Percentiles rank a stretch among this genome's conserved stretches.
Conservation (phyloP, 2,329 filamentous ascomycete genomes). For the Claviceps digitariae region DNA sequence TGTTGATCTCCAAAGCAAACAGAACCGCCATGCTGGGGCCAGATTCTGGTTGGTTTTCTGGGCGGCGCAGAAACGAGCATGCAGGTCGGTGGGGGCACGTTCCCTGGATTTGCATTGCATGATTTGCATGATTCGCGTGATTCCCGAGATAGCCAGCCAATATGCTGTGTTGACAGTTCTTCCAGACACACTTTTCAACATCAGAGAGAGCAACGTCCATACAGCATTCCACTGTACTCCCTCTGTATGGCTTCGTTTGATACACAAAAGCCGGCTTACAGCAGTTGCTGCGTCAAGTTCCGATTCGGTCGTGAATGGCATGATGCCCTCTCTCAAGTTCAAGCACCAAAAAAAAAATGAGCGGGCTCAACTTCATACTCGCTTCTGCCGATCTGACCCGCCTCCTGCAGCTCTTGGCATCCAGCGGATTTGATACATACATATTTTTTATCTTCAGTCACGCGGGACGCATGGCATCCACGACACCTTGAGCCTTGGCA, state of each 20-base stretch:
- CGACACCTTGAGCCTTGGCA: slow-evolving; percentile 1
- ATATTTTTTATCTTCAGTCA: slow-evolving; percentile 1
- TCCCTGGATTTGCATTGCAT: neutral
- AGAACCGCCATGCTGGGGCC: neutral
- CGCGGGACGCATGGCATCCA: slow-evolving; percentile 7
- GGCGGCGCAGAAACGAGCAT: neutral
- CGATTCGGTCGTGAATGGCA: slow-evolving; percentile 1
- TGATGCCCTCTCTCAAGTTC: neutral
- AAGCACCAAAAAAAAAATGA: too few relatives aligned
- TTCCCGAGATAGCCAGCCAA: neutral
- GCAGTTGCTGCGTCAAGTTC: neutral
- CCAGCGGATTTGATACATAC: neutral
- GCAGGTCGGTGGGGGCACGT: neutral
- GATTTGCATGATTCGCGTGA: too few relatives aligned
- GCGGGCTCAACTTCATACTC: neutral
- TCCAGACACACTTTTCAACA: neutral
- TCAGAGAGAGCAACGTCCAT: too few relatives aligned
- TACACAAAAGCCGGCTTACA: neutral
- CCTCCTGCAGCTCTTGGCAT: slow-evolving; percentile 2
- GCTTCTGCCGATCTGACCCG: slow-evolving; percentile 7
- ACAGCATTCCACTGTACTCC: too few relatives aligned
- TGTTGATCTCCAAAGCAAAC: neutral
- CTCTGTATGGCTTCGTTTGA: neutral
- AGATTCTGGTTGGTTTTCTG: neutral
- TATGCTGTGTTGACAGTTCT: neutral